Conservation (phyloP, 208 protist species). For the Porcisia deanei region DNA sequence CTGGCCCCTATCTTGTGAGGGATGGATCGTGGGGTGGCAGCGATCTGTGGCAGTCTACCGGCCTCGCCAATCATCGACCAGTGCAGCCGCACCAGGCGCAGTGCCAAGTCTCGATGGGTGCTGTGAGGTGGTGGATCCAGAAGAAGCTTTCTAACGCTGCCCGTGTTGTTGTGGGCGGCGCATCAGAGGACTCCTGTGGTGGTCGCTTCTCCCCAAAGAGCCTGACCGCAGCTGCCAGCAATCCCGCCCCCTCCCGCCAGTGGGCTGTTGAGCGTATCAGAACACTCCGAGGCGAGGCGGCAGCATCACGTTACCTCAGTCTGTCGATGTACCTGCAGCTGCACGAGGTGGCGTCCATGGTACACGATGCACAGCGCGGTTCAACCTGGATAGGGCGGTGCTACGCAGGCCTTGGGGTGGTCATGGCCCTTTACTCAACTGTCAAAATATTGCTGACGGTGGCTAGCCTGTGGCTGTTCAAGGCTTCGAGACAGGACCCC, state of each 20-base stretch:
- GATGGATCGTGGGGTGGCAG: neutral
- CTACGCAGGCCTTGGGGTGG: constrained; percentile 46
- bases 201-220: neutral
- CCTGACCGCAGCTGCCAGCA: neutral
- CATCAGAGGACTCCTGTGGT: neutral
- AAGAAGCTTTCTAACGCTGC: constrained; percentile 21
- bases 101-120: neutral
- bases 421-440: constrained; percentile 58
- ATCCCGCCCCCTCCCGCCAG: constrained; percentile 26
- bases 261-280: constrained; percentile 20
- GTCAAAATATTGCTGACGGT: constrained; percentile 51
- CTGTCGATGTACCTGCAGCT: constrained; percentile 73
- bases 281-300: constrained; percentile 47
- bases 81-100: neutral
- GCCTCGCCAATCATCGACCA: neutral
- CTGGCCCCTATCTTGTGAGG: neutral
- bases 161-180: neutral
- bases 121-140: constrained; percentile 15
- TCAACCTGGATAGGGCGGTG: constrained; percentile 46
- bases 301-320: constrained; percentile 47
- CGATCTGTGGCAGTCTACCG: neutral
- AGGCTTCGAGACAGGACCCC: constrained; percentile 50
- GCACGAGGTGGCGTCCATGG: constrained; percentile 57
- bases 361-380: constrained; percentile 53
- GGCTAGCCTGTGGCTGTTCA: constrained; percentile 40